Base-by-base conservation (phyloP, 441 rosid genomes). In the Aleurites moluccanus region DNA sequence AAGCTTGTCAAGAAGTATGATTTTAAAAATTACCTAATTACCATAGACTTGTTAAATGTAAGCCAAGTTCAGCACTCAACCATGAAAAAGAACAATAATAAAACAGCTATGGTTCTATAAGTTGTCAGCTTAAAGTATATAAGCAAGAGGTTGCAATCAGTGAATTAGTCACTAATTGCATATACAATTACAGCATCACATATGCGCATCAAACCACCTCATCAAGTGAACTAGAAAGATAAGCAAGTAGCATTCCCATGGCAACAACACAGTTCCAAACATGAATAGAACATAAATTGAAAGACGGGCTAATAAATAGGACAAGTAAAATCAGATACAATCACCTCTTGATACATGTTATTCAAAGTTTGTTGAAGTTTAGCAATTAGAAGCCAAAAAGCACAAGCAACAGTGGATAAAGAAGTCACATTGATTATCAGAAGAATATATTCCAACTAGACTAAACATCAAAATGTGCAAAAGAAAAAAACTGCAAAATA, bases 401-500 rank as follows among this genome's bases (percentile, higher is more conserved):
- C 72, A 64, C 20, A 59, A 67, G 75, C 53, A 75, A 49, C 47
- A 40, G 61, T 35, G n/a, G 44, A 63, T 72, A 52, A 60, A 47
- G 67, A 53, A 52, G 57, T 59, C 75, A 30, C 57, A 69, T 68
- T 74, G 40, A 82, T 79, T 52, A 78, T 68, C 70, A 73, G 69
- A 75, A 42, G 76, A 80, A 69, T 55, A 80, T 69, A 67, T 59
- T 84, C 79, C 78, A 83, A 62, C 79, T 79, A 79, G 67, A 73
- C 75, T 79, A 77, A 67, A 56, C 60, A 80, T 49, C 74, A 83
- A 60, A 72, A 30, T 44, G 80, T 35, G 42, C 69, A 79, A 76
- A 81, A 76, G 67, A 59, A 76, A 80, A 81, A 81, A 81, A 85
- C 77, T 64, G 78, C 80, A 85, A 75, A 73, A 77, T 81, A 84